Percentiles rank a stretch among this genome's conserved stretches.
Conservation (phyloP, 2,329 filamentous ascomycete species). For the Pestalotiopsis sp. region DNA sequence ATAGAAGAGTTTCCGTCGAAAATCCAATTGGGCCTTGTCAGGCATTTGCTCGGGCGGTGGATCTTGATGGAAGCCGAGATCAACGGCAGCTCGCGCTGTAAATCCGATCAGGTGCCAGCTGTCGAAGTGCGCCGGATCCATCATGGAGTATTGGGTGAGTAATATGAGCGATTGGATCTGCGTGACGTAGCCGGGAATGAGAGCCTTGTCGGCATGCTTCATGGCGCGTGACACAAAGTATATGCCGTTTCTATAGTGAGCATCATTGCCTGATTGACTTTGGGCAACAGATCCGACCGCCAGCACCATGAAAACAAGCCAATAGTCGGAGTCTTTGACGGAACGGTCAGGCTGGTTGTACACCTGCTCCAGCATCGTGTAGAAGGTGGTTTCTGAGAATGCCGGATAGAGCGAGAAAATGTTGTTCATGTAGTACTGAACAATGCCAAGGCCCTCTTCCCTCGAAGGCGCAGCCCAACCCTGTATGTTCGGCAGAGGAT, state of each 20-base stretch:
- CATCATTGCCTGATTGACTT: conserved; percentile 69
- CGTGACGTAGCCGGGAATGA: conserved; percentile 80
- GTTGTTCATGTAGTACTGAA: conserved; percentile 84
- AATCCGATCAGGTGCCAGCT: conserved; percentile 94
- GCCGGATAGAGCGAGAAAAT: conserved; percentile 80
- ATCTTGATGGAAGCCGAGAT: conserved; percentile 92
- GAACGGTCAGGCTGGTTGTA: conserved; percentile 70
- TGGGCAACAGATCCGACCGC: conserved; percentile 78
- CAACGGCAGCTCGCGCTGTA: conserved; percentile 82
- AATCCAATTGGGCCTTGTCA: conserved; percentile 71
- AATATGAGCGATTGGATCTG: conserved; percentile 88
- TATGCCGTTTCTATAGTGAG: conserved; percentile 59
- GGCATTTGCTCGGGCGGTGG: conserved; percentile 70
- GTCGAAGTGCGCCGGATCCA: conserved; percentile 90
- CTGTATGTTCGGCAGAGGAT: conserved; percentile 65
- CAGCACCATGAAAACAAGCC: conserved; percentile 86
- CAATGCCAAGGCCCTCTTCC: conserved; percentile 65
- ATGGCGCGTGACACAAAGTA: conserved; percentile 66
- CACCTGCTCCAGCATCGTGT: conserved; percentile 77
- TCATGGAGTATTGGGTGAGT: conserved; percentile 84
- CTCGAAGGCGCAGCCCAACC: conserved; percentile 70
- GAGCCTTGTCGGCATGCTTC: conserved; percentile 76
- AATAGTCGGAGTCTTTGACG: conserved; percentile 73
- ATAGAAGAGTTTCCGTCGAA: conserved; percentile 83
- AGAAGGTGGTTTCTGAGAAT: conserved; percentile 78